Percentiles rank a stretch among this genome's conserved stretches.
Conservation (phyloP, 805 yeast genomes). For the Yamadazyma akitaensis region DNA sequence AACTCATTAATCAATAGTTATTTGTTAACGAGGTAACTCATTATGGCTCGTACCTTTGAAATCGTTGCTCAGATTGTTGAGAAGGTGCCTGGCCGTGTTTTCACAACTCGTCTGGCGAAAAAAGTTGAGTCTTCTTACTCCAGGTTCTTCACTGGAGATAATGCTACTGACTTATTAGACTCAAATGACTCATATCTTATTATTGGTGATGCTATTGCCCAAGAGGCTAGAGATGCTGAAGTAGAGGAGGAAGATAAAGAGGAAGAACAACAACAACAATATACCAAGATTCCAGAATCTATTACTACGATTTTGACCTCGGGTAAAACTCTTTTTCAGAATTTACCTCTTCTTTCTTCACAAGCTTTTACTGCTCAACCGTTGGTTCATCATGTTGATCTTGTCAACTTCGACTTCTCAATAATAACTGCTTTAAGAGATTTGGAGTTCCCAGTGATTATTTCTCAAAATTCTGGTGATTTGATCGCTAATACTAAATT, state of each 20-base stretch:
- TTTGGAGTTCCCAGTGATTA: slow-evolving; percentile 56
- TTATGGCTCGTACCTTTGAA: slow-evolving; percentile 9
- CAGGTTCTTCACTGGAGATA: slow-evolving; percentile 17
- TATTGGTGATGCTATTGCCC: slow-evolving; percentile 17
- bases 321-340: slow-evolving; percentile 51
- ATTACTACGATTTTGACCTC: slow-evolving; percentile 45
- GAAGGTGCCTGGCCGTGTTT: slow-evolving; percentile 30
- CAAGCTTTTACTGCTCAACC: slow-evolving; percentile 33
- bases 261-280: background rate
- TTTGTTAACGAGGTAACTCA: background rate
- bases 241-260: background rate
- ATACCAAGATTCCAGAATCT: slow-evolving; percentile 1
- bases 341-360: slow-evolving; percentile 57
- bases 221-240: background rate
- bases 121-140: slow-evolving; percentile 35
- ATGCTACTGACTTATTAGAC: slow-evolving; percentile 27
- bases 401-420: slow-evolving; percentile 62
- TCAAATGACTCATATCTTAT: slow-evolving; percentile 53
- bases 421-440: slow-evolving; percentile 72
- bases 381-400: slow-evolving; percentile 59
- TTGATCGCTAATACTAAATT: slow-evolving; percentile 49
- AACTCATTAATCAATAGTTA: background rate
- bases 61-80: slow-evolving; percentile 28
- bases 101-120: slow-evolving; percentile 46
- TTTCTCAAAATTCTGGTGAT: slow-evolving; percentile 61